Evolutionary conservation across 2,329 filamentous ascomycete species (phyloP).

Genomic region (Botrytis tulipae): DNA sequence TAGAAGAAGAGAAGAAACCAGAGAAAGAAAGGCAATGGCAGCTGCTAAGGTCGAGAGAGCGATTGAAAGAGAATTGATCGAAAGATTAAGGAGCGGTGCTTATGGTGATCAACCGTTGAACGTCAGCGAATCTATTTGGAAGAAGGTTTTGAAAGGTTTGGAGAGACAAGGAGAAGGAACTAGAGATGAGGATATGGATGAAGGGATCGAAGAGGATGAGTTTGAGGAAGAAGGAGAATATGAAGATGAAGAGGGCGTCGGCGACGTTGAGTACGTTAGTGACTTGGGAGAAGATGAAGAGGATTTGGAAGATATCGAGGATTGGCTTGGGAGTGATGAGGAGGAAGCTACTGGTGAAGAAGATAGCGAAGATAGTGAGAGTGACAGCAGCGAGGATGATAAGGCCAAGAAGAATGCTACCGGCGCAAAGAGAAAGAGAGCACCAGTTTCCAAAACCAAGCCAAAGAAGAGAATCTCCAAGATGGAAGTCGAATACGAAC

Average conservation of each 20-base stretch:
- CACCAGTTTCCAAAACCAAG: constrained; percentile 36
- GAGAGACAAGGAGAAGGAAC: constrained; percentile 82
- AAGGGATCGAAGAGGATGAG: constrained; percentile 78
- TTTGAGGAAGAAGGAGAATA: constrained; percentile 65
- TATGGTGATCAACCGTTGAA: constrained; percentile 95
- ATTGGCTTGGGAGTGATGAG: constrained; percentile 75
- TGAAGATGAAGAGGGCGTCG: constrained; percentile 63
- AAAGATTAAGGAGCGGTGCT: constrained; percentile 84
- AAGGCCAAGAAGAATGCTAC: constrained; percentile 56
- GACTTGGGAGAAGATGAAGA: constrained; percentile 84
- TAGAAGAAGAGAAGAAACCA: constrained; percentile 68
- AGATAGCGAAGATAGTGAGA: constrained; percentile 56
- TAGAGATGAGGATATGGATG: constrained; percentile 83
- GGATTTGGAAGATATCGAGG: constrained; percentile 77
- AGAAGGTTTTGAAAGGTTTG: constrained; percentile 88
- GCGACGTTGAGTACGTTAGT: constrained; percentile 87
- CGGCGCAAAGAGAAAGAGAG: constrained; percentile 51
- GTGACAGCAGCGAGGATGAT: constrained; percentile 47
- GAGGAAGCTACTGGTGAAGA: constrained; percentile 46
- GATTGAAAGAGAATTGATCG: constrained; percentile 92
- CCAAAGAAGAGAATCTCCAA: constrained; percentile 49
- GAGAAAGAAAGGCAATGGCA: constrained; percentile 73
- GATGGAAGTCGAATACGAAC: constrained; percentile 75
- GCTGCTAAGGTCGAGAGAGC: constrained; percentile 93
- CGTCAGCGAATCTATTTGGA: constrained; percentile 93